Evolutionary conservation across 148 eudicot species (phyloP).

Genomic region (Nyssa sinensis): DNA sequence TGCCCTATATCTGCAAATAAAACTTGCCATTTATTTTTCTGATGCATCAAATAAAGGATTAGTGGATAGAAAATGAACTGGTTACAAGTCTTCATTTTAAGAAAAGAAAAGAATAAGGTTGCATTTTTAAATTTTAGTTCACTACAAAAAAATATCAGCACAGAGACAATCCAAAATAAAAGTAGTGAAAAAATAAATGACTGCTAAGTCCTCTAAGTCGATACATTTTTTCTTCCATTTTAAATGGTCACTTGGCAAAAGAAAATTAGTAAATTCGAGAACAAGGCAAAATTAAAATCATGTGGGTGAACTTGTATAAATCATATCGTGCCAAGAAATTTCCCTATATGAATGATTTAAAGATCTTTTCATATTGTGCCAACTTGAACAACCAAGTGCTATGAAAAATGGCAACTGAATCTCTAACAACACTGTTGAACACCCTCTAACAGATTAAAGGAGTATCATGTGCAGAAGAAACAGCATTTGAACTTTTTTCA

Average conservation of each 20-base stretch:
- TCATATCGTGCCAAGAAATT: not conserved
- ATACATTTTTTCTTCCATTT: not conserved
- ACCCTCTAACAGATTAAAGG: not conserved
- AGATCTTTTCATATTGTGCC: not conserved
- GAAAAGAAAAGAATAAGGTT: not conserved
- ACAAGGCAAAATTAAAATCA: not conserved
- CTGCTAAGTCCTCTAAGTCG: not conserved
- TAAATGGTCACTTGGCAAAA: not conserved
- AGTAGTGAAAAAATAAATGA: not conserved
- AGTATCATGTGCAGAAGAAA: too few species aligned
- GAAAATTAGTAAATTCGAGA: not conserved
- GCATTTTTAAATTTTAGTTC: too few species aligned
- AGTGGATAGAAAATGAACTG: not conserved
- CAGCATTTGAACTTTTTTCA: too few species aligned
- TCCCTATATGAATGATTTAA: not conserved
- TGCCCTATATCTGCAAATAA: conserved; percentile 74
- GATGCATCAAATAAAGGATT: not conserved
- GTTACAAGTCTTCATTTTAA: not conserved
- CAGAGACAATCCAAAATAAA: not conserved
- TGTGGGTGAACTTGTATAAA: not conserved
- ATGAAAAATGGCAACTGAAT: not conserved
- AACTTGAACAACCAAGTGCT: not conserved
- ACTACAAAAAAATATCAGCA: too few species aligned
- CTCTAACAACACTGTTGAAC: not conserved
- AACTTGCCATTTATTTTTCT: not conserved